Percentiles rank a stretch among this genome's conserved stretches.
Evolutionary conservation across 2,329 filamentous ascomycete genomes (phyloP).

Genomic region (Fusarium solani-melongenae): DNA sequence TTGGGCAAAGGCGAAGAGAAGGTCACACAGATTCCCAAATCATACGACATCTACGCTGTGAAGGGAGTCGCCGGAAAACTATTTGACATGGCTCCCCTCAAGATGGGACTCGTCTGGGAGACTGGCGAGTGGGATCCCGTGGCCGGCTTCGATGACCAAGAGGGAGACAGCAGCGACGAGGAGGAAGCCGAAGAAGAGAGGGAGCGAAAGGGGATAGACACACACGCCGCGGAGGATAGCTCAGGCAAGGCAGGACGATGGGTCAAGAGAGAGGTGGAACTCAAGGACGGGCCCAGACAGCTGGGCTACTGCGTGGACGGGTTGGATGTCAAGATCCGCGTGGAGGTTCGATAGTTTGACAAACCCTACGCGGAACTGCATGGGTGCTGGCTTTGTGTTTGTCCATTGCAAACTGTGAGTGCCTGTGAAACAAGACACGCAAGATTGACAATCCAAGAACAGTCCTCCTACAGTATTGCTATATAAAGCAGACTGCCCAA

Average conservation of each 20-base stretch:
- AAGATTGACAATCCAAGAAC: neutral
- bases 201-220: conserved; percentile 27
- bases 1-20: conserved; percentile 42
- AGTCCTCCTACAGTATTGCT: neutral
- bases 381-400: conserved; percentile 7
- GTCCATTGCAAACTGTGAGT: conserved; percentile 12
- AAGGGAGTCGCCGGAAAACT: conserved; percentile 80
- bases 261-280: conserved; percentile 81
- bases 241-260: conserved; percentile 65
- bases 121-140: conserved; percentile 92
- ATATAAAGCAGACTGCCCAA: neutral
- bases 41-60: conserved; percentile 83
- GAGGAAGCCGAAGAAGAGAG: conserved; percentile 56
- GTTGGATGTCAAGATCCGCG: conserved; percentile 74
- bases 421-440: neutral
- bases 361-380: neutral
- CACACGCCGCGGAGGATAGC: conserved; percentile 41
- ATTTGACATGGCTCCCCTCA: conserved; percentile 73
- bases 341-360: conserved; percentile 62
- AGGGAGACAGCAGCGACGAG: conserved; percentile 65
- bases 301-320: conserved; percentile 87
- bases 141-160: conserved; percentile 68
- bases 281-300: conserved; percentile 82
- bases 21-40: conserved; percentile 72
- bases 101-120: conserved; percentile 81